Evolutionary conservation across 2,329 filamentous ascomycete species (phyloP), one percentile per base, ranked within the genome.

Genomic region (Juglanconis sp.): DNA sequence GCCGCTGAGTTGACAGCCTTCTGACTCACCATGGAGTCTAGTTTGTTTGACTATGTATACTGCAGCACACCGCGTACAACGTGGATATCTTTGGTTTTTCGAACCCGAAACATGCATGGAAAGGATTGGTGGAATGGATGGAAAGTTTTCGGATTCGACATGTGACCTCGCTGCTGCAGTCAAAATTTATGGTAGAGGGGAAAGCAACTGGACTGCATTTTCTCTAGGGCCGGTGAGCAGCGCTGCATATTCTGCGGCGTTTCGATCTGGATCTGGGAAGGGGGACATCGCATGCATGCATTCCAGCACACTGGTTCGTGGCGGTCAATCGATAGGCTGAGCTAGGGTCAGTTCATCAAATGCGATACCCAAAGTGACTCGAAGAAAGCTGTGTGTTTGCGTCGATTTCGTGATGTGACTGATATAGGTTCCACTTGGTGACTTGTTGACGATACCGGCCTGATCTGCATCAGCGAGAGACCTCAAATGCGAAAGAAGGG

Each of bases 361-460:
- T 62, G 60, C 56, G 51, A 59, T 55, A 56, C 40, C 52, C 52
- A 59, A 52, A 52, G 34, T 53, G 48, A 54, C 48, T 53, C 36
- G 34, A 15, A 59, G n/a, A 7, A 15, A 24, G 34, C 13, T 35
- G 8, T 30, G n/a, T 15, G 11, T 5, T 53, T 53, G 36, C 3
- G 7, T 42, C 10, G 10, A 42, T 42, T 5, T 42, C n/a, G 38
- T 42, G 38, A 42, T 11, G 24, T 24, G 24, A 24, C n/a, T 11
- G 4, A 15, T 42, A 11, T 11, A 42, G 38, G 38, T 42, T 9
- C n/a, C n/a, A 13, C 38, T 42, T 42, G 38, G 38, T 42, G 24
- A 24, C 24, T 24, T 24, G 24, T 24, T 24, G 24, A 38, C 36
- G 36, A 38, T 38, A 38, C 6, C 44, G 44, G 44, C 17, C 15